These are phyloP conservation scores for Fusarium newnesense DNA, from an alignment of 2,329 filamentous ascomycete species.

Conservation along the genomic window DNA sequence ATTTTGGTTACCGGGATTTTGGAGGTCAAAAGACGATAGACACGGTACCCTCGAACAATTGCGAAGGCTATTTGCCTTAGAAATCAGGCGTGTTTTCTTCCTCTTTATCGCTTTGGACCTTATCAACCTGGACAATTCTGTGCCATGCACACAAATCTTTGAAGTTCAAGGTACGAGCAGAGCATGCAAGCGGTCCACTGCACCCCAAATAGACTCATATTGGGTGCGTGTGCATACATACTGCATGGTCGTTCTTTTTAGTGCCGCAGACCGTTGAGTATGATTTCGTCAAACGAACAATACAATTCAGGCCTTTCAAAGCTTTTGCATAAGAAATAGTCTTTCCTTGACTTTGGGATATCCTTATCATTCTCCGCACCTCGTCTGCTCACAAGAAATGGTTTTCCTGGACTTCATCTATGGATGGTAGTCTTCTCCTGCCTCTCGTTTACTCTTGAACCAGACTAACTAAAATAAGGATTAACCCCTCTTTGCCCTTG, in stretches of 20 bases:
- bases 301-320: background rate
- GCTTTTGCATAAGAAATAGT: background rate
- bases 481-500: constrained; percentile 28
- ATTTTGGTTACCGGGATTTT: background rate
- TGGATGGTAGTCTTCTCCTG: constrained; percentile 8
- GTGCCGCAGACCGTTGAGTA: background rate
- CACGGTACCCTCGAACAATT: background rate
- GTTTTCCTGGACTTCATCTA: background rate
- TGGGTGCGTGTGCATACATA: constrained; percentile 7
- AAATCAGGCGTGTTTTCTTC: background rate
- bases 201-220: constrained; percentile 9
- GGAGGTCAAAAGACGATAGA: background rate
- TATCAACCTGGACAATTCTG: background rate
- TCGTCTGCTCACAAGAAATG: background rate
- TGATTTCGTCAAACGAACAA: background rate
- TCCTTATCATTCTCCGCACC: background rate
- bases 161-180: background rate
- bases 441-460: constrained; percentile 7
- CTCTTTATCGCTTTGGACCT: background rate
- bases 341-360: background rate
- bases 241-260: constrained; percentile 6
- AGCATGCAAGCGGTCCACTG: constrained; percentile 6
- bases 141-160: background rate
- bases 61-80: background rate
- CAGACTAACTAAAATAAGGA: constrained; percentile 7